phyloP scores from a whole-genome alignment of 2,329 filamentous ascomycete species.

The Grosmannia serpens region DNA sequence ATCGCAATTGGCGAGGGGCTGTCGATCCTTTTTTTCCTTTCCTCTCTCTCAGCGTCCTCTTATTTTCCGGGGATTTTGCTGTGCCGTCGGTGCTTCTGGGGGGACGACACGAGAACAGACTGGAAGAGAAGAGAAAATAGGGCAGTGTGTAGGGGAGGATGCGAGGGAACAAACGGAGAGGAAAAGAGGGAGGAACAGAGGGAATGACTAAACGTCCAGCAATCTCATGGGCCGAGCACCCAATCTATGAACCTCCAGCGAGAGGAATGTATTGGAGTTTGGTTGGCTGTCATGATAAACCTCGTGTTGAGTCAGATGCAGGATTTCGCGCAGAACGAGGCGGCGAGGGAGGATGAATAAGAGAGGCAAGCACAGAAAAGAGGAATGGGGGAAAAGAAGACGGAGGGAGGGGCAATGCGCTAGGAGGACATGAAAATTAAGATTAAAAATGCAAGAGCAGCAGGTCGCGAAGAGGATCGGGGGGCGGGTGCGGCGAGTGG shows the following conservation, averaged over 20 bases:
- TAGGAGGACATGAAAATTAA: conserved; percentile 1
- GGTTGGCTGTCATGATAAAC: conserved; percentile 36
- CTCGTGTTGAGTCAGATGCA: conserved; percentile 18
- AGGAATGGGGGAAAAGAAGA: neutral
- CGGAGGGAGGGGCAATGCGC: conserved; percentile 1
- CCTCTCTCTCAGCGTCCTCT: neutral
- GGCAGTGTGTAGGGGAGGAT: neutral
- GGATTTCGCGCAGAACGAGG: conserved; percentile 12
- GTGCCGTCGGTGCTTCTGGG: neutral
- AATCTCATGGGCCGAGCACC: conserved; percentile 30
- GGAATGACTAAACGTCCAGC: conserved; percentile 1
- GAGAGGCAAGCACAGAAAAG: neutral
- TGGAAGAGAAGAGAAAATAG: neutral
- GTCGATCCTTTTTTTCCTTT: neutral
- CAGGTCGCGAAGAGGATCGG: neutral
- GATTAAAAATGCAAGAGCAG: conserved; percentile 1
- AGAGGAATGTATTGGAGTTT: conserved; percentile 28
- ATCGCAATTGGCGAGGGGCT: conserved; percentile 15
- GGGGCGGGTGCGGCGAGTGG: neutral
- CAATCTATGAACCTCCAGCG: conserved; percentile 32
- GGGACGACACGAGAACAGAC: neutral
- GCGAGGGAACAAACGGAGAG: neutral
- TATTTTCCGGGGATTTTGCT: neutral
- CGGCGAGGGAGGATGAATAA: neutral
- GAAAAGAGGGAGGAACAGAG: neutral